These are phyloP conservation scores for Taphrina wiesneri DNA, from an alignment of 1,139 yeast genomes.

Conservation along the genomic window DNA sequence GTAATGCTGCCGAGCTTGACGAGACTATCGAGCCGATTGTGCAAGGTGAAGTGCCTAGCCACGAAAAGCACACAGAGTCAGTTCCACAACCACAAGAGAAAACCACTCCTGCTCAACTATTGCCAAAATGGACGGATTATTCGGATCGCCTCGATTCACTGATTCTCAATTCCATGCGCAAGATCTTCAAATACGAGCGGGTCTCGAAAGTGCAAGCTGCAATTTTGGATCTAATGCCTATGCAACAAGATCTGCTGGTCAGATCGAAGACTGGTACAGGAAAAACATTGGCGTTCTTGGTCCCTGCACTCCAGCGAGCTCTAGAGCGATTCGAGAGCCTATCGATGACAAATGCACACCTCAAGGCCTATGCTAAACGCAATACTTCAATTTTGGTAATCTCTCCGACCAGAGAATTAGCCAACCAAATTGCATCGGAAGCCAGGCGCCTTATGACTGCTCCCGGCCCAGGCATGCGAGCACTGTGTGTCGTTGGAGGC, in stretches of 20 bases:
- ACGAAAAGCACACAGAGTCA: background rate
- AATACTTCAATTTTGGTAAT: conserved; percentile 70
- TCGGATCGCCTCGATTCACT: conserved; percentile 5
- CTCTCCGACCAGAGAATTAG: conserved; percentile 92
- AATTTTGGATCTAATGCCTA: conserved; percentile 20
- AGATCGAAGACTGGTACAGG: conserved; percentile 97
- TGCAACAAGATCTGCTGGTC: conserved; percentile 61
- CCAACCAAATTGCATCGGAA: conserved; percentile 61
- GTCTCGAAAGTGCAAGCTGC: conserved; percentile 27
- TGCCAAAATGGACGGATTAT: conserved; percentile 17
- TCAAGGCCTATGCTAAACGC: conserved; percentile 42
- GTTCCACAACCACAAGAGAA: background rate
- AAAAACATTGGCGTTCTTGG: conserved; percentile 81
- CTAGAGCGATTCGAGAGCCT: conserved; percentile 5
- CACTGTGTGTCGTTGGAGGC: conserved; percentile 94
- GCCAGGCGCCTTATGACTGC: conserved; percentile 53
- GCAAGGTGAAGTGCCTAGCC: background rate
- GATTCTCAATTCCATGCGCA: background rate
- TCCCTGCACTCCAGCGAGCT: conserved; percentile 69
- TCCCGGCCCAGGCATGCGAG: conserved; percentile 56
- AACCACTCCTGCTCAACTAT: background rate
- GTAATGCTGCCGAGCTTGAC: background rate
- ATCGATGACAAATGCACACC: background rate
- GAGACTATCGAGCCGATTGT: background rate
- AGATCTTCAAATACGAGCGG: conserved; percentile 6